phyloP scores from a whole-genome alignment of 2,329 filamentous ascomycete species.

The Metarhizium sp. region DNA sequence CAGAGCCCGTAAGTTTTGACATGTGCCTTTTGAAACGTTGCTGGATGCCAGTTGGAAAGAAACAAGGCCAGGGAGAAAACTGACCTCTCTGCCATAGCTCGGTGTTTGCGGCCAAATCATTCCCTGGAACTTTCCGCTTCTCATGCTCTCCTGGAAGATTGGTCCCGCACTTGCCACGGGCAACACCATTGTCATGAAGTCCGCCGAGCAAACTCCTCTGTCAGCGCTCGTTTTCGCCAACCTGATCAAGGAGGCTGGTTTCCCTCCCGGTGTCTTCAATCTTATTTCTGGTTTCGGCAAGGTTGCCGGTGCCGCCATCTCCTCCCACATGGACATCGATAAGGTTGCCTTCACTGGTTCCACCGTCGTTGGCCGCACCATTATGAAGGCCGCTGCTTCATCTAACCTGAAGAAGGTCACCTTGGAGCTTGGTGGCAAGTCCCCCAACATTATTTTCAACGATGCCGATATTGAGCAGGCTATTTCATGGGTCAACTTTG shows the following conservation, averaged over 20 bases:
- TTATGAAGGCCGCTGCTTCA: slow-evolving; percentile 71
- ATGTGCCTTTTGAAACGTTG: too few relatives aligned
- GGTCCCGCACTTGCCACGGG: slow-evolving; percentile 63
- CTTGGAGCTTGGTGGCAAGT: slow-evolving; percentile 72
- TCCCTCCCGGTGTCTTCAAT: slow-evolving; percentile 71
- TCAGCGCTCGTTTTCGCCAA: slow-evolving; percentile 56
- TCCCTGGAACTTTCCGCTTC: slow-evolving; percentile 79
- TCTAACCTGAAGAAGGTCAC: slow-evolving; percentile 80
- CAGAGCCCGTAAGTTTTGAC: slow-evolving; percentile 54
- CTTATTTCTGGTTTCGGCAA: slow-evolving; percentile 71
- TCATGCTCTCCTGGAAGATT: slow-evolving; percentile 80
- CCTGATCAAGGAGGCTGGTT: slow-evolving; percentile 66
- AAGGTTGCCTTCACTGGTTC: slow-evolving; percentile 80
- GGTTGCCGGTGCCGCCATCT: slow-evolving; percentile 66
- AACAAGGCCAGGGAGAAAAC: background rate
- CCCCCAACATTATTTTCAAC: slow-evolving; percentile 70
- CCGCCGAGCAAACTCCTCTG: slow-evolving; percentile 67
- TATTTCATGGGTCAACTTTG: slow-evolving; percentile 69
- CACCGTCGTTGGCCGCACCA: slow-evolving; percentile 60
- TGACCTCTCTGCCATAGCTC: slow-evolving; percentile 24
- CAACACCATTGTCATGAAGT: slow-evolving; percentile 66
- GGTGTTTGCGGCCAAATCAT: slow-evolving; percentile 83
- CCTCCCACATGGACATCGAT: slow-evolving; percentile 70
- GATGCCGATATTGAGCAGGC: slow-evolving; percentile 70
- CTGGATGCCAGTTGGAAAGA: too few relatives aligned